These are phyloP conservation scores for Echeveria elegans DNA, from an alignment of 164 flowering plant genomes.

Conservation along the genomic window DNA sequence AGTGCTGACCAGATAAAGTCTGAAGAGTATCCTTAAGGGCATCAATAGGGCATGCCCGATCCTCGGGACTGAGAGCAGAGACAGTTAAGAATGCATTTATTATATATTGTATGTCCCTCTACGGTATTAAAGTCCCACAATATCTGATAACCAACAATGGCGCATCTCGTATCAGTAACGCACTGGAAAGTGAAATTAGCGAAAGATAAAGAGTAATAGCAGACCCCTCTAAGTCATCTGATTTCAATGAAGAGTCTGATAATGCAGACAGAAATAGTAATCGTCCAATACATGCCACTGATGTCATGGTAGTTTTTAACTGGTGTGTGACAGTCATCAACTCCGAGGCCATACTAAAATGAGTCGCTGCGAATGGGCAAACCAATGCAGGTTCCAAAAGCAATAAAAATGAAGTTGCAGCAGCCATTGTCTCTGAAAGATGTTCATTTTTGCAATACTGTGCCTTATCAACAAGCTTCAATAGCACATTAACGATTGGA, in stretches of 20 bases:
- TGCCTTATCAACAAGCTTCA: slow-evolving; percentile 89
- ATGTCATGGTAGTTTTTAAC: slow-evolving; percentile 82
- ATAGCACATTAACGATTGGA: slow-evolving; percentile 53
- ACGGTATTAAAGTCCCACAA: too few relatives aligned
- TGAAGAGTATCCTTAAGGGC: too few relatives aligned
- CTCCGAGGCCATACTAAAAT: slow-evolving; percentile 89
- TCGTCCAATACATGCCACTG: slow-evolving; percentile 89
- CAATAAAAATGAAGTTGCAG: slow-evolving; percentile 81
- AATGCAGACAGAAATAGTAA: slow-evolving; percentile 57
- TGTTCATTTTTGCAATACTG: slow-evolving; percentile 93
- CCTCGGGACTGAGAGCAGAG: too few relatives aligned
- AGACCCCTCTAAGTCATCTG: slow-evolving; percentile 26
- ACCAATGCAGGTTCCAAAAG: slow-evolving; percentile 86
- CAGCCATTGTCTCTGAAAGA: slow-evolving; percentile 90
- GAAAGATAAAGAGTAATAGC: slow-evolving; percentile 45
- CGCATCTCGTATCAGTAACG: too few relatives aligned
- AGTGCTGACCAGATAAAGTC: too few relatives aligned
- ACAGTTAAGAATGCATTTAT: too few relatives aligned
- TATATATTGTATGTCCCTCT: too few relatives aligned
- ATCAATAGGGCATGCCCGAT: too few relatives aligned
- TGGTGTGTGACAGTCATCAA: slow-evolving; percentile 98
- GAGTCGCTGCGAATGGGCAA: slow-evolving; percentile 79
- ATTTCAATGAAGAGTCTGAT: slow-evolving; percentile 29
- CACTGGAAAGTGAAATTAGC: slow-evolving; percentile 69
- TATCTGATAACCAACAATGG: too few relatives aligned